Evolutionary conservation across 805 yeast genomes (phyloP).

Genomic region (Kregervanrija delftensis): DNA sequence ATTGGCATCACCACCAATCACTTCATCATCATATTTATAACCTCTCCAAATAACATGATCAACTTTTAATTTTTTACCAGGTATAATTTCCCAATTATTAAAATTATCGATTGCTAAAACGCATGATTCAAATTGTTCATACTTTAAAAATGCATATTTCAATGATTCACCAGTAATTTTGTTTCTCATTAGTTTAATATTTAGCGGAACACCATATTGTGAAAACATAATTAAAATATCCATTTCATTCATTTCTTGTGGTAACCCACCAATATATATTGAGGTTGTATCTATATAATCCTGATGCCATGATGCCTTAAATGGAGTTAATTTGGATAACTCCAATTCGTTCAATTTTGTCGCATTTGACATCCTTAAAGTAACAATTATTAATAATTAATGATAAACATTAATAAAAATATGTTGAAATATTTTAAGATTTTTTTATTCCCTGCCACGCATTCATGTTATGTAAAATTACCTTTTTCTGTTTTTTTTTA

Average conservation of each 20-base stretch:
- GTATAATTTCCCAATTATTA: conserved; percentile 47
- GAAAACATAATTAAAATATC: conserved; percentile 77
- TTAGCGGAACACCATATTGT: conserved; percentile 84
- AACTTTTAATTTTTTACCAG: conserved; percentile 51
- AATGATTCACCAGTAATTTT: conserved; percentile 54
- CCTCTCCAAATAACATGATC: conserved; percentile 60
- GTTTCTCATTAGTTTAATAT: conserved; percentile 63
- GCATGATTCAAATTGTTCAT: conserved; percentile 74
- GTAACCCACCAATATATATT: conserved; percentile 69
- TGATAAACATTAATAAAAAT: no score
- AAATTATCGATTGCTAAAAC: conserved; percentile 84
- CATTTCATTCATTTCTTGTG: conserved; percentile 58
- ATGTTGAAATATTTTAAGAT: no score
- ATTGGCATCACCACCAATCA: conserved; percentile 6
- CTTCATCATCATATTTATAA: conserved; percentile 2
- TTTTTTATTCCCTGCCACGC: no score
- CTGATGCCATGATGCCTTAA: conserved; percentile 72
- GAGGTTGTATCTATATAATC: conserved; percentile 75
- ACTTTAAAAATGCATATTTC: conserved; percentile 79
- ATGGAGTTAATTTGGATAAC: conserved; percentile 47
- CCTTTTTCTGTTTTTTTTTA: no score
- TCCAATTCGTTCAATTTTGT: conserved; percentile 57
- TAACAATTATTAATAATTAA: no score
- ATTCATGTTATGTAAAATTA: no score
- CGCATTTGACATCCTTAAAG: conserved; percentile 5